Conservation (phyloP, 1,284 basidiomycete genomes). For the Naganishia sp. region DNA sequence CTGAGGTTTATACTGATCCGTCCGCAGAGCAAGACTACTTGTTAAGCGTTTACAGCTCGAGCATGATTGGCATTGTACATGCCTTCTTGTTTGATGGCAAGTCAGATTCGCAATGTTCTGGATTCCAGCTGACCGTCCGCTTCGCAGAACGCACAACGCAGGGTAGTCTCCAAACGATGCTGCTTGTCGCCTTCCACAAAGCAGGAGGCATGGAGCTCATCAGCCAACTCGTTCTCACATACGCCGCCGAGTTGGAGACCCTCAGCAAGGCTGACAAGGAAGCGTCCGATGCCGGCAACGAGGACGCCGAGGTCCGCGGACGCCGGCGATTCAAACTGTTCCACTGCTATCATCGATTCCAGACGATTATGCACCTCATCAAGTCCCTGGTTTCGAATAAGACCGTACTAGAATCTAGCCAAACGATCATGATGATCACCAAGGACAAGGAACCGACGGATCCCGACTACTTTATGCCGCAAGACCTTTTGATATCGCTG, state of each 20-base stretch:
- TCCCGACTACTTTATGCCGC: conserved; percentile 73
- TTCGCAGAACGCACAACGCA: conserved; percentile 68
- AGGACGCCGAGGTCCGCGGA: neutral
- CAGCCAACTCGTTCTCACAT: conserved; percentile 59
- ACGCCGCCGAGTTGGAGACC: conserved; percentile 61
- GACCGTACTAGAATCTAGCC: conserved; percentile 78
- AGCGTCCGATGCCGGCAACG: conserved; percentile 14
- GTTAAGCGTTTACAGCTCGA: conserved; percentile 49
- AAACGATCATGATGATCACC: conserved; percentile 62
- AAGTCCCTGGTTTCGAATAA: conserved; percentile 75
- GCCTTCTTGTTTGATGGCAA: conserved; percentile 20
- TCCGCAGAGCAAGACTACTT: conserved; percentile 36
- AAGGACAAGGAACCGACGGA: conserved; percentile 73
- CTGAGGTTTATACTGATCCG: conserved; percentile 22
- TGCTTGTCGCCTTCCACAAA: conserved; percentile 73
- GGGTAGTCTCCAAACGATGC: conserved; percentile 76
- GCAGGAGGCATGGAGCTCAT: conserved; percentile 71
- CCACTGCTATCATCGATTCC: conserved; percentile 58
- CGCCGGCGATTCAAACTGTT: conserved; percentile 18
- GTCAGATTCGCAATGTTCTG: conserved; percentile 2
- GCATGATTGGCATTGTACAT: conserved; percentile 23
- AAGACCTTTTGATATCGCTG: conserved; percentile 80
- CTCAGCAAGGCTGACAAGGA: conserved; percentile 60
- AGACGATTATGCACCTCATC: conserved; percentile 76
- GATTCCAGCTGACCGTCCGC: neutral